Conservation (phyloP, 768 basidiomycete species). For the Boletus reticulatus region DNA sequence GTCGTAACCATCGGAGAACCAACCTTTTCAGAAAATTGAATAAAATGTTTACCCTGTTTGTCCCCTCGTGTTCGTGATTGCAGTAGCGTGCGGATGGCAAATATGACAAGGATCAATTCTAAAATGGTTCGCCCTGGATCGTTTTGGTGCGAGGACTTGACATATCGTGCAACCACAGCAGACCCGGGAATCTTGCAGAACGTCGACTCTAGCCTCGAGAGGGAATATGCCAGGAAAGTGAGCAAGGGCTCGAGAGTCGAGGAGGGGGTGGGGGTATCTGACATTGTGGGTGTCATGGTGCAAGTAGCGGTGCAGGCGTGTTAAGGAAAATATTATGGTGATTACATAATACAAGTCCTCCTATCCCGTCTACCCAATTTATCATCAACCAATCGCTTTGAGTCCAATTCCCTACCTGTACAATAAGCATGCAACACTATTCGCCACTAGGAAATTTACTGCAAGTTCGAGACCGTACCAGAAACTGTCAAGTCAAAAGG, state of each 20-base stretch:
- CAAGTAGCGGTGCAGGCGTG: too few species aligned
- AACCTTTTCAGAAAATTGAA: conserved; percentile 89
- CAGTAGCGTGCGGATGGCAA: conserved; percentile 86
- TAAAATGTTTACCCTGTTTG: conserved; percentile 81
- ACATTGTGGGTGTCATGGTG: conserved; percentile 29
- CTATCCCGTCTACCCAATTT: background rate
- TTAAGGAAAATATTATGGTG: background rate
- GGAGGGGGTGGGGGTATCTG: conserved; percentile 26
- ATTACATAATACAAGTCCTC: conserved; percentile 17
- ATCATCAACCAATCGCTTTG: too few species aligned
- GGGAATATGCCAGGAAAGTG: conserved; percentile 58
- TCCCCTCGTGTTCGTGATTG: conserved; percentile 89
- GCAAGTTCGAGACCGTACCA: too few species aligned
- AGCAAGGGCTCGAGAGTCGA: conserved; percentile 54
- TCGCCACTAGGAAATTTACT: too few species aligned
- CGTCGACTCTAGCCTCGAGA: conserved; percentile 56
- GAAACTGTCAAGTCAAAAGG: too few species aligned
- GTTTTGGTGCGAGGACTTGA: conserved; percentile 92
- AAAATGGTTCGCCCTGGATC: conserved; percentile 91
- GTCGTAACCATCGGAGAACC: conserved; percentile 7
- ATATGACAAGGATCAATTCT: conserved; percentile 83
- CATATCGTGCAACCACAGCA: conserved; percentile 82
- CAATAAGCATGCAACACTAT: too few species aligned
- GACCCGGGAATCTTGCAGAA: conserved; percentile 82
- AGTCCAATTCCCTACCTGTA: too few species aligned